Conservation (phyloP, 164 flowering plant species). For the Nelumbo lutea region DNA sequence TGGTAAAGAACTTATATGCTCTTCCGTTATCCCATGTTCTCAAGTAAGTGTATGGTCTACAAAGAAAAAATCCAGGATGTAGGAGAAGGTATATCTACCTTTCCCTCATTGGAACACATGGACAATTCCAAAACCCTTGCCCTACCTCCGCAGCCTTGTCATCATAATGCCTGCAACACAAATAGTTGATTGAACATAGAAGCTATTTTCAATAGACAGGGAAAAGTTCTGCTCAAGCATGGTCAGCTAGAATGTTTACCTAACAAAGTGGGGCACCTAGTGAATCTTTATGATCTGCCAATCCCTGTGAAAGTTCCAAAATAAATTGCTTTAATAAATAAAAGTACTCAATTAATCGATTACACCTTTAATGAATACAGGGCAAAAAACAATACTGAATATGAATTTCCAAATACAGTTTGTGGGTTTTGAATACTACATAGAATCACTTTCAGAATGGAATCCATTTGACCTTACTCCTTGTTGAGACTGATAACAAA, state of each 20-base stretch:
- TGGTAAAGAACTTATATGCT: too few relatives aligned
- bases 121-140: conserved; percentile 99
- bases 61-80: not conserved
- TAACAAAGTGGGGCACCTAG: conserved; percentile 94
- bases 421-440: not conserved
- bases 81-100: conserved; percentile 42
- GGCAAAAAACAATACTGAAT: not conserved
- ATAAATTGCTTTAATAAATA: conserved; percentile 1
- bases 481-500: too few relatives aligned
- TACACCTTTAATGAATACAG: not conserved
- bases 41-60: not conserved
- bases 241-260: conserved; percentile 37
- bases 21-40: not conserved
- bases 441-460: not conserved
- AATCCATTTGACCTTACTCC: not conserved
- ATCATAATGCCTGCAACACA: conserved; percentile 79
- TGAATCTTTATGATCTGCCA: conserved; percentile 94
- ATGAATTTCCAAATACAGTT: not conserved
- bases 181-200: conserved; percentile 1
- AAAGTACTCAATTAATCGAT: not conserved
- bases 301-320: conserved; percentile 42
- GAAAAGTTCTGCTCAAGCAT: not conserved
- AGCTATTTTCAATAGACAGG: not conserved
- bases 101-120: conserved; percentile 99
- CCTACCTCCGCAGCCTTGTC: conserved; percentile 88